A percentile compares a stretch with the other conserved stretches of the same genome.
These are phyloP conservation scores for Albugo candida DNA, from an alignment of 352 stramenopile genomes.

Conservation along the genomic window DNA sequence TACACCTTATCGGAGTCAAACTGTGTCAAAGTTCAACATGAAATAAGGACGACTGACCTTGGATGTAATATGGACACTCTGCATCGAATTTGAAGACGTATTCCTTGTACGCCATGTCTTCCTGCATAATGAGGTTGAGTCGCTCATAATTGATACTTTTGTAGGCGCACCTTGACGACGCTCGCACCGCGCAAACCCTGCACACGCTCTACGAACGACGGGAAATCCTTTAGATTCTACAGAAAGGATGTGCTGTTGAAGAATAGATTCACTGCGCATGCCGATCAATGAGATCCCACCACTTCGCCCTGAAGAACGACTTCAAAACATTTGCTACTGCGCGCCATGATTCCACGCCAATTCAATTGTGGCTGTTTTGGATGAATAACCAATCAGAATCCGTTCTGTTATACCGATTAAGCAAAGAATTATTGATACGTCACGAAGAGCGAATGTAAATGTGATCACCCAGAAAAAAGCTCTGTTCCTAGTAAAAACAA, in stretches of 20 bases:
- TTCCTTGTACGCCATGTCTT: conserved; percentile 77
- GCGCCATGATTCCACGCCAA: conserved; percentile 19
- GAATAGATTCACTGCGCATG: neutral
- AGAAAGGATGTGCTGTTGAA: neutral
- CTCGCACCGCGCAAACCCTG: conserved; percentile 54
- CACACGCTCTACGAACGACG: conserved; percentile 61
- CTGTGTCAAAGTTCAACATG: neutral
- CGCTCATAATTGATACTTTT: too few relatives aligned
- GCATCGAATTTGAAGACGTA: conserved; percentile 82
- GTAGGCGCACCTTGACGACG: conserved; percentile 39
- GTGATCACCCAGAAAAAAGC: too few relatives aligned
- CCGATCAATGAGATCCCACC: conserved; percentile 12
- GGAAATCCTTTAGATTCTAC: conserved; percentile 69
- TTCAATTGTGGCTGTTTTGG: too few relatives aligned
- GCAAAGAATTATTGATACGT: too few relatives aligned
- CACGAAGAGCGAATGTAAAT: too few relatives aligned
- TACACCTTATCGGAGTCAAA: conserved; percentile 16
- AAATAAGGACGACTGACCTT: conserved; percentile 13
- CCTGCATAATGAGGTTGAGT: conserved; percentile 12
- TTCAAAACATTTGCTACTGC: conserved; percentile 60
- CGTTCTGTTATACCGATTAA: too few relatives aligned
- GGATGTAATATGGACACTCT: conserved; percentile 73
- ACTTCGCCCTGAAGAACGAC: conserved; percentile 67
- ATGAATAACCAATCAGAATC: too few relatives aligned
- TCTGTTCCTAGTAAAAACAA: too few relatives aligned